A percentile compares a stretch with the other conserved stretches of the same genome.
These are phyloP conservation scores for Agrocybe chaxingu DNA, from an alignment of 768 basidiomycete genomes.

Conservation along the genomic window DNA sequence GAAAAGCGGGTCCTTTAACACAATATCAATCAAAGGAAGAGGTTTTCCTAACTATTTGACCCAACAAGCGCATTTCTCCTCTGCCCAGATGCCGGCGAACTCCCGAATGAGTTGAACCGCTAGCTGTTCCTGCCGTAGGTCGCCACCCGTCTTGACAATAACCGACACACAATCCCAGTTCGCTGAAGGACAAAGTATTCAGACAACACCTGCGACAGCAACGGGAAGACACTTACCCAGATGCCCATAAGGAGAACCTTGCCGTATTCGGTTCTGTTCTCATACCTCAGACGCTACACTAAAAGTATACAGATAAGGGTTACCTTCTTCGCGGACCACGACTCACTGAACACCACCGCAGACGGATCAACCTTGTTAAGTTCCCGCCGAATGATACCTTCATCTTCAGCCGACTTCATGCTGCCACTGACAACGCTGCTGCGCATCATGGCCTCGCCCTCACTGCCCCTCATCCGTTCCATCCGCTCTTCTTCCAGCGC, in stretches of 20 bases:
- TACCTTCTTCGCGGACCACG: slow-evolving; percentile 92
- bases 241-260: slow-evolving; percentile 95
- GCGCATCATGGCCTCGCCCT: slow-evolving; percentile 65
- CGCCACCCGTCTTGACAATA: slow-evolving; percentile 97
- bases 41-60: slow-evolving; percentile 70
- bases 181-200: slow-evolving; percentile 32
- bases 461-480: slow-evolving; percentile 81
- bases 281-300: background rate
- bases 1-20: background rate
- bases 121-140: slow-evolving; percentile 94
- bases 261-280: slow-evolving; percentile 78
- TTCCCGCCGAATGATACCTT: slow-evolving; percentile 88
- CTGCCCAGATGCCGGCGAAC: slow-evolving; percentile 92
- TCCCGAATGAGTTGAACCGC: slow-evolving; percentile 93
- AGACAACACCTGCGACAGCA: slow-evolving; percentile 1
- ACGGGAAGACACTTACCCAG: slow-evolving; percentile 49
- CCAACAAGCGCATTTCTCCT: slow-evolving; percentile 92
- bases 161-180: slow-evolving; percentile 92
- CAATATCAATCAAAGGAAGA: background rate
- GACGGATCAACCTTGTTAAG: slow-evolving; percentile 95
- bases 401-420: slow-evolving; percentile 80
- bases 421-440: slow-evolving; percentile 48
- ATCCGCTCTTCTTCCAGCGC: slow-evolving; percentile 95
- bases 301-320: background rate
- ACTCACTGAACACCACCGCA: slow-evolving; percentile 93